These are phyloP conservation scores for Thelonectria olida DNA, from an alignment of 2,329 filamentous ascomycete species.

Conservation along the genomic window DNA sequence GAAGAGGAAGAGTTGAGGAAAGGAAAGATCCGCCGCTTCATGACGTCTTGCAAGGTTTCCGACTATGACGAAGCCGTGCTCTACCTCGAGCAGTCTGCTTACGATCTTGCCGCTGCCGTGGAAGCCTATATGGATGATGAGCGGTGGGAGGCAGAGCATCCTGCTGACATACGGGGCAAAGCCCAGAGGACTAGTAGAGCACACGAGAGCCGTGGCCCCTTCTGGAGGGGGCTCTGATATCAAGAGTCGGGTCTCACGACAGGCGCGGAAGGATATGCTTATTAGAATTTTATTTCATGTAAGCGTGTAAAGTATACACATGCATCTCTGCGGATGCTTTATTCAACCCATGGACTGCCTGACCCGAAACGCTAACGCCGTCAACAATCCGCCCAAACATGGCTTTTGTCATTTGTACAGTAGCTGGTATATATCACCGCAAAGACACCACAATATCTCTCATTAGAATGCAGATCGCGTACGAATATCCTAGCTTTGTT, in stretches of 20 bases:
- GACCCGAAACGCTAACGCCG: conserved; percentile 45
- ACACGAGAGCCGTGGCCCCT: conserved; percentile 43
- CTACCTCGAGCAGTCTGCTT: conserved; percentile 76
- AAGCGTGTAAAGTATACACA: conserved; percentile 33
- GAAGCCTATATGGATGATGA: conserved; percentile 76
- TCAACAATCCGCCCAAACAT: conserved; percentile 34
- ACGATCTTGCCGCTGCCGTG: conserved; percentile 72
- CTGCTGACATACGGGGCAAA: conserved; percentile 43
- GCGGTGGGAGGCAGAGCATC: conserved; percentile 77
- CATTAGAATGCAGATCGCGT: conserved; percentile 67
- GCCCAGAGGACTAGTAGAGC: conserved; percentile 40
- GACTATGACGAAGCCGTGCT: conserved; percentile 80
- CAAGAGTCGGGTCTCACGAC: conserved; percentile 3
- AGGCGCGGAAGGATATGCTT: conserved; percentile 25
- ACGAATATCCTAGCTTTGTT: conserved; percentile 60
- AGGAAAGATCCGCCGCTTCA: conserved; percentile 76
- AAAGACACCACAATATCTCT: conserved; percentile 32
- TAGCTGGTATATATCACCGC: conserved; percentile 33
- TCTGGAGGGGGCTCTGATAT: conserved; percentile 44
- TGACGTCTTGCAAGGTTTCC: conserved; percentile 79
- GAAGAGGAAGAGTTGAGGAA: conserved; percentile 79
- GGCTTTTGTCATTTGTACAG: conserved; percentile 37
- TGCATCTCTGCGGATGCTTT: conserved; percentile 37
- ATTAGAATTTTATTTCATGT: conserved; percentile 43
- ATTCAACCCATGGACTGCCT: conserved; percentile 36